Base-by-base conservation (phyloP, 176 grass and related monocot species). In the Secale cereale region DNA sequence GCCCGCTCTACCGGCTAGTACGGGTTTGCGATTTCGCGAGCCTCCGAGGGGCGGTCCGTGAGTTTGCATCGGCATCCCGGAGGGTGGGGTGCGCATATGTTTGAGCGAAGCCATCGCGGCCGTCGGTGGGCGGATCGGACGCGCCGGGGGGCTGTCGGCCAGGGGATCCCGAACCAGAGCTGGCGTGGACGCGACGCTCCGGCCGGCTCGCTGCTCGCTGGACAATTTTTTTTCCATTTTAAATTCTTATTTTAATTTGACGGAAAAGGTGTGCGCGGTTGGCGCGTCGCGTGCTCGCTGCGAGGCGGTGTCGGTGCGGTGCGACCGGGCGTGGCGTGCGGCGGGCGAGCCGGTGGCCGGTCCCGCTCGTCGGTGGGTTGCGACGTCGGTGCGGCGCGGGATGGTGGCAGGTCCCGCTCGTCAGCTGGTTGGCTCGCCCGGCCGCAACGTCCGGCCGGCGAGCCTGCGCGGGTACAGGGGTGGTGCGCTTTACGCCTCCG, bases 21-120 rank as follows among this genome's bases (percentile, higher is more conserved):
- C 1, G 0, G 0, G 0, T 0, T 0, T 0, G 17, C 2, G n/a
- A 30, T 27, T 26, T 7, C 0, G 0, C 0, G 1, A 0, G 0
- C 4, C 0, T 0, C 3, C 1, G 19, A 5, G 48, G 61, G 46
- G 11, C 0, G 0, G 8, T 0, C 0, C 1, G 70, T 0, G 16
- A 78, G 10, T 37, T 0, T 3, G 17, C 25, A 3, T 2, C 1
- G 65, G 83, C 74, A 59, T 85, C 64, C 35, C 10, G 10, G 28
- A 32, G 10, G 19, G 30, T 20, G 26, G 67, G 16, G 60, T 78
- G 33, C 83, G 83, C 46, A 78, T 50, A 41, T 68, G 14, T 59
- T 7, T 17, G 2, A 10, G n/a, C n/a, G 0, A 7, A 1, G 0
- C 0, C 15, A 59, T 64, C 33, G 0, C 0, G 2, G n/a, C 36